Evolutionary conservation across 2,329 filamentous ascomycete genomes (phyloP).

Genomic region (Colletotrichum sp.): DNA sequence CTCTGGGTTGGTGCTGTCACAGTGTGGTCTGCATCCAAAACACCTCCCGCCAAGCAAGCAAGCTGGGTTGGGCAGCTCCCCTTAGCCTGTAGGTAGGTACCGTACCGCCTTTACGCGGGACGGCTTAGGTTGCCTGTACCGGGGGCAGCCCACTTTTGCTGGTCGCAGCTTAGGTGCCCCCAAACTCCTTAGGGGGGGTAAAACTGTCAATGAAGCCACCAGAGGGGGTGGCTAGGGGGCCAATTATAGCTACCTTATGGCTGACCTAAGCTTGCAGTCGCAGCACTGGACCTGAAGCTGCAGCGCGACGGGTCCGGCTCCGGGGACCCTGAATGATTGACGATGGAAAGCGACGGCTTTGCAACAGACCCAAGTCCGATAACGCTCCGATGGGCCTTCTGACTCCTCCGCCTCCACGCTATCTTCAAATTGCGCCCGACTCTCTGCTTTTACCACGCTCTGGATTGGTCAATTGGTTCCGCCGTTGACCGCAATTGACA

Average conservation of each 20-base stretch:
- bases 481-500: background rate
- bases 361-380: constrained; percentile 27
- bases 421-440: constrained; percentile 5
- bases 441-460: constrained; percentile 3
- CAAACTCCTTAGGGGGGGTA: background rate
- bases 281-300: background rate
- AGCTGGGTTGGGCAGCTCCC: constrained; percentile 2
- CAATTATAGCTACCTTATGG: background rate
- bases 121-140: background rate
- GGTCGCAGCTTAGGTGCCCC: background rate
- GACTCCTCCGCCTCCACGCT: constrained; percentile 12
- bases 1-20: background rate
- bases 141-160: background rate
- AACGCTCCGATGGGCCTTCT: constrained; percentile 26
- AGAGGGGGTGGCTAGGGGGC: background rate
- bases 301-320: constrained; percentile 12
- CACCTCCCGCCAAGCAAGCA: background rate
- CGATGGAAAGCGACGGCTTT: constrained; percentile 24
- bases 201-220: background rate
- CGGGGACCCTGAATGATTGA: constrained; percentile 17
- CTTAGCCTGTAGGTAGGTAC: background rate
- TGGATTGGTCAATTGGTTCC: constrained; percentile 13
- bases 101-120: background rate
- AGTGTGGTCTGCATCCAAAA: background rate
- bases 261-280: constrained; percentile 13